Evolutionary conservation across 2,329 filamentous ascomycete species (phyloP).

Genomic region (Zymoseptoria tritici): DNA sequence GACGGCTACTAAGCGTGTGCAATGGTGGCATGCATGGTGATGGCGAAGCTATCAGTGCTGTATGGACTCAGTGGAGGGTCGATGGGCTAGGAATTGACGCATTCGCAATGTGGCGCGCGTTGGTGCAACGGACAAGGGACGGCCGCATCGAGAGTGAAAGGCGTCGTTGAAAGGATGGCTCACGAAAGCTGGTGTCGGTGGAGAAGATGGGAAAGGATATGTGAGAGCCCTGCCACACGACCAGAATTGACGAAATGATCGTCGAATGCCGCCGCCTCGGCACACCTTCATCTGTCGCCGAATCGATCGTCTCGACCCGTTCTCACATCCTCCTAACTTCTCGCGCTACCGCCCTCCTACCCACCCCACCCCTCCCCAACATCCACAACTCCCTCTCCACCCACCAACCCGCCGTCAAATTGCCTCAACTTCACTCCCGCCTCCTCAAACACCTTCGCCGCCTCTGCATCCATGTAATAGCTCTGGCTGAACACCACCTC

Average conservation of each 20-base stretch:
- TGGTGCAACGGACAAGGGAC: no score
- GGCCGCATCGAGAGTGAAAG: no score
- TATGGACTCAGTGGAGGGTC: no score
- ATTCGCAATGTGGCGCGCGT: no score
- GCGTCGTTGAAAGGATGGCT: neutral
- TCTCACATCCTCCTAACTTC: neutral
- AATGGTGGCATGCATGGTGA: neutral
- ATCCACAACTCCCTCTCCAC: constrained; percentile 8
- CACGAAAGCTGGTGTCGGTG: neutral
- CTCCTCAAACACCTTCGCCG: constrained; percentile 69
- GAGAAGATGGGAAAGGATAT: neutral
- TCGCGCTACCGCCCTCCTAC: neutral
- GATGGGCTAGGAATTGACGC: no score
- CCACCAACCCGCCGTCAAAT: constrained; percentile 47
- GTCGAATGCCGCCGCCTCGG: neutral
- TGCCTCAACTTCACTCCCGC: constrained; percentile 81
- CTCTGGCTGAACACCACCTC: constrained; percentile 93
- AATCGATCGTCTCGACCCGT: no score
- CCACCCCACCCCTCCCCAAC: neutral
- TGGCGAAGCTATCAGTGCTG: no score
- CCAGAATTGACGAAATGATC: neutral
- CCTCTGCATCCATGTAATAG: constrained; percentile 85
- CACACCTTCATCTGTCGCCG: no score
- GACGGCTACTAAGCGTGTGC: neutral
- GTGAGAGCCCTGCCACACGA: neutral